phyloP scores from a whole-genome alignment of 495 filamentous ascomycete genomes.

The Neurospora hispaniola region DNA sequence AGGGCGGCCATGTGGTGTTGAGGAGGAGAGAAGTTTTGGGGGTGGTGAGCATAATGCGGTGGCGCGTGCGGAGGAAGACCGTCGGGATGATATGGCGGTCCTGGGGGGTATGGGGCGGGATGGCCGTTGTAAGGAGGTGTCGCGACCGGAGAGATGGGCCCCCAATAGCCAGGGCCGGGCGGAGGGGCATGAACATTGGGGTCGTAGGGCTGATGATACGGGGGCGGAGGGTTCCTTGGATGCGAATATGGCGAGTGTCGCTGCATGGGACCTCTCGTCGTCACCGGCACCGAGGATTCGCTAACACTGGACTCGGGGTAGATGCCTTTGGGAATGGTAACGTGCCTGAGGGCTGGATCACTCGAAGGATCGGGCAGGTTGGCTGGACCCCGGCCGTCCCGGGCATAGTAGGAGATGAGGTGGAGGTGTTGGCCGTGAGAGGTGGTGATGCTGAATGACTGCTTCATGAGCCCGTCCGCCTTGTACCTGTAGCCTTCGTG shows the following conservation, averaged over 20 bases:
- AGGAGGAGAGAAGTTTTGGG: background rate
- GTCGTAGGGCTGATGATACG: constrained; percentile 34
- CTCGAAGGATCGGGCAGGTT: constrained; percentile 67
- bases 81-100: constrained; percentile 1
- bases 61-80: constrained; percentile 9
- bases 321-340: constrained; percentile 79
- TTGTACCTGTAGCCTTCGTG: constrained; percentile 97
- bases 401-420: constrained; percentile 91
- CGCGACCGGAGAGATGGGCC: constrained; percentile 52
- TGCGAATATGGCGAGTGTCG: constrained; percentile 20
- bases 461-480: constrained; percentile 94
- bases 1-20: constrained; percentile 1
- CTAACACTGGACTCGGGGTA: constrained; percentile 96
- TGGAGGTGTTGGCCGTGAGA: constrained; percentile 83
- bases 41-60: constrained; percentile 1
- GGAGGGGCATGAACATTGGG: constrained; percentile 36
- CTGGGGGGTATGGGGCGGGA: constrained; percentile 4
- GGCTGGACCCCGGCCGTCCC: constrained; percentile 54
- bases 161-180: constrained; percentile 39
- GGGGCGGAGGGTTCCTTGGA: constrained; percentile 36
- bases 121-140: constrained; percentile 30
- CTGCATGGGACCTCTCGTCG: constrained; percentile 39
- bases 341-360: constrained; percentile 71
- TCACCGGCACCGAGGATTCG: constrained; percentile 49
- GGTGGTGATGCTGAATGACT: constrained; percentile 98